Evolutionary conservation across 2,329 filamentous ascomycete genomes (phyloP).

Genomic region (Graphilbum sp.): DNA sequence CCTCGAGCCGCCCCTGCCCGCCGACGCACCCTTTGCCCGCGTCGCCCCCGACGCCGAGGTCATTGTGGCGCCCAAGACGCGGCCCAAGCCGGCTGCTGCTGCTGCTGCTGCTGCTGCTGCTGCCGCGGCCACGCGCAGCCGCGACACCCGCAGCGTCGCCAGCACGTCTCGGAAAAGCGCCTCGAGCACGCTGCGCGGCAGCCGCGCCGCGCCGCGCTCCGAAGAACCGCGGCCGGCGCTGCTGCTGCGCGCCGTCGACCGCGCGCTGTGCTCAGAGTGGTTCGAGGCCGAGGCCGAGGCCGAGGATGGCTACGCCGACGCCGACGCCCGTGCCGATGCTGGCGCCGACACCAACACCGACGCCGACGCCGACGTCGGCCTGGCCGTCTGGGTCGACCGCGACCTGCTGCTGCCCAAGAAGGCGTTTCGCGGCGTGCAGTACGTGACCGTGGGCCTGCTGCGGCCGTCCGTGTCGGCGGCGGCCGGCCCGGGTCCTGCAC

Average conservation of each 20-base stretch:
- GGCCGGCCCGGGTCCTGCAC: no score
- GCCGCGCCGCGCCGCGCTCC: no score
- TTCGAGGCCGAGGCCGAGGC: conserved; percentile 71
- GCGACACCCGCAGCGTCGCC: conserved; percentile 64
- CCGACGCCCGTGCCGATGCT: conserved; percentile 25
- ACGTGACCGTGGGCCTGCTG: background rate
- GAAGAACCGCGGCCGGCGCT: conserved; percentile 50
- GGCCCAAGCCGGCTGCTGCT: conserved; percentile 37
- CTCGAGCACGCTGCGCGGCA: conserved; percentile 49
- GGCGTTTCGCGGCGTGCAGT: conserved; percentile 44
- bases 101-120: no score
- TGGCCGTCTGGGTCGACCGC: conserved; percentile 74
- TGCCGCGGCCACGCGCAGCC: conserved; percentile 43
- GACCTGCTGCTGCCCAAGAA: conserved; percentile 58
- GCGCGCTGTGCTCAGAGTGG: conserved; percentile 52
- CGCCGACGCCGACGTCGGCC: conserved; percentile 23
- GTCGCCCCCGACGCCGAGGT: conserved; percentile 90
- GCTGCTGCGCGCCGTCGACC: conserved; percentile 69
- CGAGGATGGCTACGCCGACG: conserved; percentile 6
- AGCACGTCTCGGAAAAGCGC: conserved; percentile 66
- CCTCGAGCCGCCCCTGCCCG: conserved; percentile 55
- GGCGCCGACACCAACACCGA: background rate
- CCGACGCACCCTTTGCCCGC: conserved; percentile 67
- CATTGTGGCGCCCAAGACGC: conserved; percentile 86
- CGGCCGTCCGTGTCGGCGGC: no score